Percentiles rank a stretch among this genome's conserved stretches.
phyloP scores from a whole-genome alignment of 139 green algal species.

The Auxenochlorella pyrenoidosa region DNA sequence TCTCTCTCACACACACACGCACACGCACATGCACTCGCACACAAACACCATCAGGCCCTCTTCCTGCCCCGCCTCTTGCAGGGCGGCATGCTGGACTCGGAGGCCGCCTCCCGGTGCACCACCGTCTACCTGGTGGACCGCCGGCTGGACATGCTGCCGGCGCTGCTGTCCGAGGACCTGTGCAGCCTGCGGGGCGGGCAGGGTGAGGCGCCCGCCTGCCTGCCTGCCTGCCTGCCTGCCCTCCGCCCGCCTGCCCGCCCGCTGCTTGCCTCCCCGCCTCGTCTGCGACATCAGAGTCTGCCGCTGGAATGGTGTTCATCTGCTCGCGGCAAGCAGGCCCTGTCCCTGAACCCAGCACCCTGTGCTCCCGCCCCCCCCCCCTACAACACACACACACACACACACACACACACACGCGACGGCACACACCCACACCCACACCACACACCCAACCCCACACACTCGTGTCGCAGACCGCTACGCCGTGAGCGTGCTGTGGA shows the following conservation, averaged over 20 bases:
- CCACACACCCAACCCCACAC: not conserved
- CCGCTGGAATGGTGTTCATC: no score
- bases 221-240: not conserved
- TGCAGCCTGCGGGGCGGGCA: conserved; percentile 78
- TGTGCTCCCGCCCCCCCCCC: no score
- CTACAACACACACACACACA: no score
- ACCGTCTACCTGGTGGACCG: conserved; percentile 84
- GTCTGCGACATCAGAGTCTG: no score
- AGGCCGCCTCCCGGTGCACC: conserved; percentile 74
- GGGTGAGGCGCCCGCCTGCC: conserved; percentile 49
- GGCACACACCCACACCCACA: not conserved
- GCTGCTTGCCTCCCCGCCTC: no score
- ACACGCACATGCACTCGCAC: no score
- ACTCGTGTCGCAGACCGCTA: conserved; percentile 56
- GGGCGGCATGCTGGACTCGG: conserved; percentile 75
- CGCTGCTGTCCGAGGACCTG: conserved; percentile 90
- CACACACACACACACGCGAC: no score
- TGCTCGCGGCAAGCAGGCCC: no score
- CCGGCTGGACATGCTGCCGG: conserved; percentile 93
- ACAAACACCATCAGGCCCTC: no score
- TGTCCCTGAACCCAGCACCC: no score
- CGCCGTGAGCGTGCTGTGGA: conserved; percentile 91
- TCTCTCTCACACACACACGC: no score
- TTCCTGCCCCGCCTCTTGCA: conserved; percentile 30
- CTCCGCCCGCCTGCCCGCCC: not conserved